Percentiles rank a stretch among this genome's conserved stretches.
Evolutionary conservation across 805 yeast genomes (phyloP).

Genomic region (Starmerella geochares): DNA sequence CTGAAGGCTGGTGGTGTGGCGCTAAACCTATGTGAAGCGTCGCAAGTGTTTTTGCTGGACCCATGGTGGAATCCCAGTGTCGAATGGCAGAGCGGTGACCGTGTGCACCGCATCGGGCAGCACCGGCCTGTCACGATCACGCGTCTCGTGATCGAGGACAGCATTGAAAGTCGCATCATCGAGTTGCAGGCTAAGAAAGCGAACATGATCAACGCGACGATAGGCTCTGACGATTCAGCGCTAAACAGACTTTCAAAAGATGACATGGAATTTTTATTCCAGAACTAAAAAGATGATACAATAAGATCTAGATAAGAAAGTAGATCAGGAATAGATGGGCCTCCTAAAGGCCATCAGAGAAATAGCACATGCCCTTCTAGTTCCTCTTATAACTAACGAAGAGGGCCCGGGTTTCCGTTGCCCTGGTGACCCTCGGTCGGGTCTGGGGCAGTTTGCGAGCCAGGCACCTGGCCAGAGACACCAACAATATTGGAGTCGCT

Average conservation of each 20-base stretch:
- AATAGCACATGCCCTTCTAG: no score
- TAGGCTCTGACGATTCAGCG: slow-evolving; percentile 86
- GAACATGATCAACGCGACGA: slow-evolving; percentile 94
- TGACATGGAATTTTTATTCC: slow-evolving; percentile 88
- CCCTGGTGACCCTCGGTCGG: background rate
- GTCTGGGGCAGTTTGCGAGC: slow-evolving; percentile 5
- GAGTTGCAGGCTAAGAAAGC: slow-evolving; percentile 97
- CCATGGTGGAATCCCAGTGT: slow-evolving; percentile 99
- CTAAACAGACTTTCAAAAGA: slow-evolving; percentile 81
- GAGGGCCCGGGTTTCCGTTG: slow-evolving; percentile 2
- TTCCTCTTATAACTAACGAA: no score
- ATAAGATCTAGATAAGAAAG: background rate
- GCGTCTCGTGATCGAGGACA: slow-evolving; percentile 87
- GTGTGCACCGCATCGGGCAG: slow-evolving; percentile 97
- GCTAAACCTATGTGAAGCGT: slow-evolving; percentile 88
- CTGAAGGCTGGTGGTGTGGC: slow-evolving; percentile 99
- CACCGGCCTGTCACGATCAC: slow-evolving; percentile 88
- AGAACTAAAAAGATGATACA: slow-evolving; percentile 39
- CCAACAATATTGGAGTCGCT: slow-evolving; percentile 1
- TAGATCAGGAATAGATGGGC: no score
- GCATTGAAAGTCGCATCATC: slow-evolving; percentile 90
- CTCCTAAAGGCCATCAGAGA: no score
- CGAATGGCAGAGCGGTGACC: slow-evolving; percentile 96
- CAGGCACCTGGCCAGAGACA: background rate
- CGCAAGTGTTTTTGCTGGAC: slow-evolving; percentile 88